Conservation (phyloP, 768 basidiomycete genomes). For the Russula emetica region DNA sequence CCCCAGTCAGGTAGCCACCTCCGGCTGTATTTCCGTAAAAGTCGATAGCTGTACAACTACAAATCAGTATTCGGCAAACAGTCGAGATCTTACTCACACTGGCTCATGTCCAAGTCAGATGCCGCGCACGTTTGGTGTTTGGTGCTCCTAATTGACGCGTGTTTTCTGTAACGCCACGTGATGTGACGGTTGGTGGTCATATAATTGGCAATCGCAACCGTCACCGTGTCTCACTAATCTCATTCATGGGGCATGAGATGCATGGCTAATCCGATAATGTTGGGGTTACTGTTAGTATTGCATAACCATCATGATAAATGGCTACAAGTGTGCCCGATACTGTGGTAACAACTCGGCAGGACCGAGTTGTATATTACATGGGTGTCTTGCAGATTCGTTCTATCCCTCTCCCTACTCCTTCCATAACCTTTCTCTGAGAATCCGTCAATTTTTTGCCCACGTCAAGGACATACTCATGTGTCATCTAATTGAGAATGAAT, state of each 20-base stretch:
- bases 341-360: not conserved
- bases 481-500: constrained; percentile 42
- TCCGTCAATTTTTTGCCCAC: constrained; percentile 65
- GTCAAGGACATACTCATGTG: constrained; percentile 57
- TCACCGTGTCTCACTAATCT: too few relatives aligned
- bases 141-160: not conserved
- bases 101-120: constrained; percentile 16
- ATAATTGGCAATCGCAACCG: too few relatives aligned
- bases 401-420: constrained; percentile 69
- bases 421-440: constrained; percentile 63
- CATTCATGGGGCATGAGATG: too few relatives aligned
- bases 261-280: not conserved
- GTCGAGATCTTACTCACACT: constrained; percentile 17
- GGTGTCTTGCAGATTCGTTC: constrained; percentile 45
- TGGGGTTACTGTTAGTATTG: not conserved
- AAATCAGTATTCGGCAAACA: constrained; percentile 46
- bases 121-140: not conserved
- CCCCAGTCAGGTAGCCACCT: constrained; percentile 56
- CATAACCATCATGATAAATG: not conserved
- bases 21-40: constrained; percentile 44
- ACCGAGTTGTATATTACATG: constrained; percentile 21
- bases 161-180: constrained; percentile 22
- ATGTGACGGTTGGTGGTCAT: not conserved
- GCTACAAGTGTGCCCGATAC: not conserved
- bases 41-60: constrained; percentile 25